Conservation (phyloP, 192 early-diverging fungal genomes). For the Coemansia guatemalensis region DNA sequence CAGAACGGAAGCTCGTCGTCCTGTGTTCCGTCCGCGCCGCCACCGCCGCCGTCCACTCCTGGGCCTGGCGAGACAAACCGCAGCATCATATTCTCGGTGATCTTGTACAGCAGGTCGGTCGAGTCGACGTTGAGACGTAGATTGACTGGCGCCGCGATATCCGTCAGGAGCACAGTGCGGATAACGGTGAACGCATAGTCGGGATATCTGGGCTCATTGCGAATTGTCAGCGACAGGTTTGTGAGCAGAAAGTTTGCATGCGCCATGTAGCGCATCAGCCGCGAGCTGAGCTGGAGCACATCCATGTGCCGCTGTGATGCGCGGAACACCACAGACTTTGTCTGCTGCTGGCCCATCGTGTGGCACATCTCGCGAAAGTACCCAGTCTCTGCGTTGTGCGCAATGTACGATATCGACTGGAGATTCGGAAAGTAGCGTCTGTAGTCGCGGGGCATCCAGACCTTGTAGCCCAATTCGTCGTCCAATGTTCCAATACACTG, state of each 20-base stretch:
- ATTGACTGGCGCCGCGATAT: slow-evolving; percentile 42
- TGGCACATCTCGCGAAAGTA: slow-evolving; percentile 56
- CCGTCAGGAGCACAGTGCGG: slow-evolving; percentile 49
- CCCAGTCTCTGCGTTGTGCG: slow-evolving; percentile 29
- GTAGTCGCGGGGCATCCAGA: slow-evolving; percentile 55
- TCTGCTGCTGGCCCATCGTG: slow-evolving; percentile 42
- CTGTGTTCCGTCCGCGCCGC: not conserved
- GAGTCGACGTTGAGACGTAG: slow-evolving; percentile 51
- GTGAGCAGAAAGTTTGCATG: slow-evolving; percentile 53
- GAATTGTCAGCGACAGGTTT: slow-evolving; percentile 41
- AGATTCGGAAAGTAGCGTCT: slow-evolving; percentile 51
- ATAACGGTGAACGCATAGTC: slow-evolving; percentile 50
- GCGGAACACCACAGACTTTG: slow-evolving; percentile 44
- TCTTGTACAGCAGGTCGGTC: slow-evolving; percentile 51
- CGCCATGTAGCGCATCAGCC: slow-evolving; percentile 54
- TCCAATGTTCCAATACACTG: slow-evolving; percentile 29
- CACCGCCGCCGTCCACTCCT: not conserved
- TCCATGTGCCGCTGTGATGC: slow-evolving; percentile 51
- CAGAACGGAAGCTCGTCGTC: slow-evolving; percentile 42
- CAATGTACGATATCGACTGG: slow-evolving; percentile 36
- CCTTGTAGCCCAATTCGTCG: slow-evolving; percentile 50
- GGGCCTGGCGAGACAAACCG: slow-evolving; percentile 39
- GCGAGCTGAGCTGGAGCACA: slow-evolving; percentile 44
- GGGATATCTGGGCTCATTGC: slow-evolving; percentile 40
- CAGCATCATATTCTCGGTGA: slow-evolving; percentile 48